Evolutionary conservation across 768 basidiomycete genomes (phyloP), one percentile per base, ranked within the genome.

Genomic region (Suillus fuscotomentosus): DNA sequence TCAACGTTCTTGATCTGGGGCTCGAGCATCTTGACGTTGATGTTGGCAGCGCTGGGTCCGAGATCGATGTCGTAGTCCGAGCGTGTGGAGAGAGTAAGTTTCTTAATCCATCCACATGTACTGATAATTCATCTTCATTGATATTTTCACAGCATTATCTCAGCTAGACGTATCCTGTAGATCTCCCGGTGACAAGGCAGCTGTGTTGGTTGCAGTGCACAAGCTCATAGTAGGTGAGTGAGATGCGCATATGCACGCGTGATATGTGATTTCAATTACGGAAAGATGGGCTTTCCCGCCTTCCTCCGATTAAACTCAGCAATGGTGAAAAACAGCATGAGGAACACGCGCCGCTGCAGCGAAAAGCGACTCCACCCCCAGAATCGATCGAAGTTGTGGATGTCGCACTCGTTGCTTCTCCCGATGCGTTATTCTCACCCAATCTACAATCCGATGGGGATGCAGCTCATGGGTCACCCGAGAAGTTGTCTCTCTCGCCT

Each of bases 21-120:
- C 79, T 99, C 11, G 89, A 91, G 45, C 95, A 99, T 77, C 85
- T 99, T 1, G 97, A 96, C 17, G 84, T 99, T 10, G 88, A 94
- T 60, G 86, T 93, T 0, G 88, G 86, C 3, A 68, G 73, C 5
- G 79, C 78, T 1, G 78, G 83, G 5, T 68, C 82, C 56, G 79
- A 79, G 27, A 78, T 97, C 14, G 83, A 89, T 55, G 76, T 77
- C 3, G 86, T 97, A 10, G 84, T 95, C 0, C 84, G 81, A 61
- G 79, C 79, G 0, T 95, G 95, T 69, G 95, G 96, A 9, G 83
- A 90, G 70, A 87, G 94, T 95, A 69, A 64, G 90, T 73, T 20
- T n/a, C 27, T 15, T 39, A 27, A 54, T 62, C 20, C 39, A 31
- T 22, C 61, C 53, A 3, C 51, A 11, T 10, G 43, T 41, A 6